Conservation (phyloP, 257 asterid species). For the Forsythia suspensa region DNA sequence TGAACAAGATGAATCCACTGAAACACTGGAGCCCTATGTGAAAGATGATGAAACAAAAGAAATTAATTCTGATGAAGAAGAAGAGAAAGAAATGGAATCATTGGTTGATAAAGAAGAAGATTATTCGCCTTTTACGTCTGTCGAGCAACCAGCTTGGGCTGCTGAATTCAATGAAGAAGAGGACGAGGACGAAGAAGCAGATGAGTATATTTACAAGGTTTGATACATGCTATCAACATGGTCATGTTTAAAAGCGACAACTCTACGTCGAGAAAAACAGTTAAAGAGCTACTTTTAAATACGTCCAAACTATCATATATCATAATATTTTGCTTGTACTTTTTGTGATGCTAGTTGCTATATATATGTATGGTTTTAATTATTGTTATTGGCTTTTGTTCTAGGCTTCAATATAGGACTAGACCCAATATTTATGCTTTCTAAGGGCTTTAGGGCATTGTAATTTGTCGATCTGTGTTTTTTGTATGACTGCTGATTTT, state of each 20-base stretch:
- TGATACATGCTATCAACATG: not conserved
- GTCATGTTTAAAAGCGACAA: not conserved
- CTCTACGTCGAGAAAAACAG: not conserved
- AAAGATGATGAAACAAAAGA: not conserved
- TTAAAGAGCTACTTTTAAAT: not conserved
- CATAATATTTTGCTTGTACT: not conserved
- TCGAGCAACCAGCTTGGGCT: not conserved
- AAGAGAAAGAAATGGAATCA: not conserved
- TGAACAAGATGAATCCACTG: not conserved
- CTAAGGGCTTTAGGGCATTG: not conserved
- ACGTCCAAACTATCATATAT: not conserved
- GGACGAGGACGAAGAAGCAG: not conserved
- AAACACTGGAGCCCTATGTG: not conserved
- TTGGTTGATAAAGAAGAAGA: not conserved
- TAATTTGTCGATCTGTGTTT: not conserved
- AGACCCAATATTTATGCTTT: not conserved
- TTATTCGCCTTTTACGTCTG: not conserved
- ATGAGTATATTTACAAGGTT: not conserved
- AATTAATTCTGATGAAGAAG: not conserved
- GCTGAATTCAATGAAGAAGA: not conserved
- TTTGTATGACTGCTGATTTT: not conserved
- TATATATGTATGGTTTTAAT: not conserved
- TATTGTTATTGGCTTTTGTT: not conserved
- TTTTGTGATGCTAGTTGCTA: not conserved
- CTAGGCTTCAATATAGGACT: not conserved